Base-by-base conservation (phyloP, 768 basidiomycete genomes). In the Auriscalpium vulgare region DNA sequence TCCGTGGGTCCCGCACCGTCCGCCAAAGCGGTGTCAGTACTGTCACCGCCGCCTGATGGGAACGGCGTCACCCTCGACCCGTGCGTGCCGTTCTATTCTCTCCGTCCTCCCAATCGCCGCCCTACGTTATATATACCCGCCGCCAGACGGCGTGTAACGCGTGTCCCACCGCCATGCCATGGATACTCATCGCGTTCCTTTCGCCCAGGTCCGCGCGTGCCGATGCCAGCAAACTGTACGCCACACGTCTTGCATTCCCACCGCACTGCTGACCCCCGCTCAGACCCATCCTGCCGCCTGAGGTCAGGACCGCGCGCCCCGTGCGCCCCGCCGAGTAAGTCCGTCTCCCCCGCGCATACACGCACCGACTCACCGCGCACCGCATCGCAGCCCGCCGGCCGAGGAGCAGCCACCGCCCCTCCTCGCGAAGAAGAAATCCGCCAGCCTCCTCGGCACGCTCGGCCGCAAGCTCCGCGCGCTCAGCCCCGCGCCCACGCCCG, bases 381-480 rank as follows among this genome's bases (percentile, higher is more conserved):
- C 10, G 4, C 14, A 9, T 17, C 13, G 29, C 36, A 49, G 48
- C 19, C 29, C 16, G 34, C 50, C 29, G 23, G 10, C n/a, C n/a
- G n/a, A n/a, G n/a, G n/a, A n/a, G n/a, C n/a, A n/a, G 11, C n/a
- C 16, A n/a, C n/a, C n/a, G n/a, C n/a, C n/a, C n/a, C n/a, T n/a
- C 10, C 23, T 51, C 8, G 38, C 29, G 10, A 36, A 43, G 8
- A 54, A 50, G 23, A 55, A 49, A 17, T 51, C 54, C 5, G 47
- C 43, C 23, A 44, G 51, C 29, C n/a, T 59, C 43, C 37, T 61
- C 3, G n/a, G 11, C 29, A 54, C 43, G 1, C 21, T 59, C 38
- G 21, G 53, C 19, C 55, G 50, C 34, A 61, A 53, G 35, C 36
- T 59, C 19, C 58, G 60, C 43, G 5, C 37, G 37, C 58, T 43